Evolutionary conservation across 108 stramenopile genomes (phyloP).

Genomic region (Conticribra guillardii): DNA sequence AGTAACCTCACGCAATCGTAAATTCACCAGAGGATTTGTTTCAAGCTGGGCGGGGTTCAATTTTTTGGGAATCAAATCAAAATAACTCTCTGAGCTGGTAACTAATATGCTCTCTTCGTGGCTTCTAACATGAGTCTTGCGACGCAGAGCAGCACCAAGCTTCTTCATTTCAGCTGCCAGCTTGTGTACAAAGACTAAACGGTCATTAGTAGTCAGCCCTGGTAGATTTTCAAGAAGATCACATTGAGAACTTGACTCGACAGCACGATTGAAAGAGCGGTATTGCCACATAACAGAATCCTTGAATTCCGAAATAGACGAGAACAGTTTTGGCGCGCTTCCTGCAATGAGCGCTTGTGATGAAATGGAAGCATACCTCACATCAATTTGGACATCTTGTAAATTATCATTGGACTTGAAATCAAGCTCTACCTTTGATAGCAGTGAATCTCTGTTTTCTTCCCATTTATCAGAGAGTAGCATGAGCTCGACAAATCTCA

Average conservation of each 20-base stretch:
- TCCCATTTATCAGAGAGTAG: not conserved
- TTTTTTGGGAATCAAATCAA: constrained; percentile 5
- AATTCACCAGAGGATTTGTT: constrained; percentile 14
- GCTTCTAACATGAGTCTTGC: not conserved
- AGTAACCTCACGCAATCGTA: constrained; percentile 6
- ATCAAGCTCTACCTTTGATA: not conserved
- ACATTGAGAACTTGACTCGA: not conserved
- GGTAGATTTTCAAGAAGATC: constrained; percentile 10
- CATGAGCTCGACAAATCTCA: constrained; percentile 15
- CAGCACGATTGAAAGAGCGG: not conserved
- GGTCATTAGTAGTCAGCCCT: constrained; percentile 1
- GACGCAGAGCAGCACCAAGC: not conserved
- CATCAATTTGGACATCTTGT: too few relatives aligned
- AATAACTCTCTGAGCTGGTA: constrained; percentile 3
- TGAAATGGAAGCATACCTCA: too few relatives aligned
- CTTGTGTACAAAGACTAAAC: not conserved
- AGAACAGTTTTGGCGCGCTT: too few relatives aligned
- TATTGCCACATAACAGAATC: constrained; percentile 7
- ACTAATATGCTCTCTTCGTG: constrained; percentile 4
- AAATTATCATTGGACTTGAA: too few relatives aligned
- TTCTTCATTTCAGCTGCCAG: not conserved
- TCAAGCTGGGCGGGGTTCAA: constrained; percentile 5
- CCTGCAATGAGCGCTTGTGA: too few relatives aligned
- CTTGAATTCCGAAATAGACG: not conserved
- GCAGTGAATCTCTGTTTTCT: not conserved